Base-by-base conservation (phyloP, 768 basidiomycete species). In the Coprinellus micaceus region DNA sequence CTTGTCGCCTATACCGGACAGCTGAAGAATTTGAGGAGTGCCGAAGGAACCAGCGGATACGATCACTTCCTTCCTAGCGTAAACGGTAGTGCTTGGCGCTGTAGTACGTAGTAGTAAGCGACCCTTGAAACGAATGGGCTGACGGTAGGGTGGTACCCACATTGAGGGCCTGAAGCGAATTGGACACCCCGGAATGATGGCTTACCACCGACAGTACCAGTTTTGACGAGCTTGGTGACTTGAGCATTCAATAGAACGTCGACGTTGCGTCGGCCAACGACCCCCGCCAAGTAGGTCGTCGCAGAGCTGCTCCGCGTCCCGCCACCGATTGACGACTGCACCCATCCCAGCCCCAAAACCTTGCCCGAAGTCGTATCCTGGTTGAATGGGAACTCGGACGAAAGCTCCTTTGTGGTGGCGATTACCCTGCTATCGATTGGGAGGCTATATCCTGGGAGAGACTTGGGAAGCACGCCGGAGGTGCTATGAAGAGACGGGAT, bases 1-100 rank as follows among this genome's bases (percentile, higher is more conserved):
- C 15, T 61, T 57, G 52, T 69, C 63, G 11, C 74, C 74, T n/a
- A 75, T 72, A 15, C 72, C 73, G 17, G 71, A 71, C 7, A 67
- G 60, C 24, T 68, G 60, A 17, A 74, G 67, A 19, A 74, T 61
- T 19, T 66, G 66, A n/a, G 73, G 65, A 1, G 72, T 74, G 12
- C 70, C 71, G 36, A 74, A 59, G 2, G 66, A 56, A 15, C 76
- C 76, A 9, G 71, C 72, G 2, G 72, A 74, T 2, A 77, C 63
- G 29, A 77, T 70, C 33, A 75, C 64, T 55, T 76, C 75, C 46
- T 68, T 71, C 17, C 47, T 61, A 1, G 73, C 72, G 9, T 29
- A 28, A 29, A 43, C 24, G 25, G 13, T 28, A 24, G 39, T 44
- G 2, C 36, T 29, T 12, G 52, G 15, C 6, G 39, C 52, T 53